Percentiles rank a stretch among this genome's conserved stretches.
These are phyloP conservation scores for Phytophthora palmivora DNA, from an alignment of 352 stramenopile genomes.

Conservation along the genomic window DNA sequence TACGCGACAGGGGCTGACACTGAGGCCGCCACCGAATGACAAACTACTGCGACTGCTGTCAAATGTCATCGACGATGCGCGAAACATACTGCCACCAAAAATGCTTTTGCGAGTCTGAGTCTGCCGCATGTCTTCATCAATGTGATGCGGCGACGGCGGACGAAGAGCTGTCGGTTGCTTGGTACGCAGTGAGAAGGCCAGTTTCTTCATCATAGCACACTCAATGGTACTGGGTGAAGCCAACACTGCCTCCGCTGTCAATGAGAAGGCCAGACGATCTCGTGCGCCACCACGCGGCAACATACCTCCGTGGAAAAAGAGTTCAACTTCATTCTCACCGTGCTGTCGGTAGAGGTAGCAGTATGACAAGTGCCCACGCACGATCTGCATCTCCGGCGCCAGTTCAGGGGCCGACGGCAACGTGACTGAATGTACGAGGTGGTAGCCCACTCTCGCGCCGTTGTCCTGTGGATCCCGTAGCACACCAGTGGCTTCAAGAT, in stretches of 20 bases:
- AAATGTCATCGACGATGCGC: conserved; percentile 27
- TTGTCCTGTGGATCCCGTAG: conserved; percentile 45
- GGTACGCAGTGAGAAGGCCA: conserved; percentile 63
- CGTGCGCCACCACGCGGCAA: conserved; percentile 56
- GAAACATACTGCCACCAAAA: conserved; percentile 29
- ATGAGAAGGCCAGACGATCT: conserved; percentile 49
- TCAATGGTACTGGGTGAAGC: conserved; percentile 48
- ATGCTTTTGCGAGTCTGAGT: conserved; percentile 28
- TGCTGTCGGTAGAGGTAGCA: conserved; percentile 58
- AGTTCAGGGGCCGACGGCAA: conserved; percentile 59
- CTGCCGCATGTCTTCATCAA: conserved; percentile 28
- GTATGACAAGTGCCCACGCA: conserved; percentile 62
- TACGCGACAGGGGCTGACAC: conserved; percentile 27
- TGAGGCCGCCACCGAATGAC: conserved; percentile 9
- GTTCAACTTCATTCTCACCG: conserved; percentile 45
- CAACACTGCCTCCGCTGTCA: conserved; percentile 58
- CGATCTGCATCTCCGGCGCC: conserved; percentile 71
- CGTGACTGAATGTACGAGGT: conserved; percentile 66
- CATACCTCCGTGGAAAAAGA: conserved; percentile 65
- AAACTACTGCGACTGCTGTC: conserved; percentile 35
- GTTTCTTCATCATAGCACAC: conserved; percentile 77
- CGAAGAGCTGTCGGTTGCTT: conserved; percentile 27
- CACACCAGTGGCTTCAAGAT: conserved; percentile 66
- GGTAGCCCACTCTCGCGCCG: conserved; percentile 59
- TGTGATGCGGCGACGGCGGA: conserved; percentile 34